Evolutionary conservation across 2,329 filamentous ascomycete genomes (phyloP).

Genomic region (Fusarium lyarnte): DNA sequence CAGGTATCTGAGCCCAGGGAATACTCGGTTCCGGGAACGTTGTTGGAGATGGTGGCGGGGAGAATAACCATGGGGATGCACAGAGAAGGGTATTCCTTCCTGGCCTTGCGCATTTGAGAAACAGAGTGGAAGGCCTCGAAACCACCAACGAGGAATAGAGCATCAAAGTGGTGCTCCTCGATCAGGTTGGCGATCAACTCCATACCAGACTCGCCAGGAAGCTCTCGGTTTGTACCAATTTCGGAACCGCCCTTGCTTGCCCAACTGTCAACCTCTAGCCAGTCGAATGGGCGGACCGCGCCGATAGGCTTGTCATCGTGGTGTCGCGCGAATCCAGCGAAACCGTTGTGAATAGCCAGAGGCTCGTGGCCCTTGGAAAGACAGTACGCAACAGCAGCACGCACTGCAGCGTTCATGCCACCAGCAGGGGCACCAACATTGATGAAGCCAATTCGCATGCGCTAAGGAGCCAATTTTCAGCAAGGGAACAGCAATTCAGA

Average conservation of each 20-base stretch:
- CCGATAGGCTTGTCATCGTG: constrained; percentile 84
- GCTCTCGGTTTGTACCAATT: constrained; percentile 95
- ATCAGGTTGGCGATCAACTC: constrained; percentile 84
- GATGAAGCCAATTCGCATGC: constrained; percentile 94
- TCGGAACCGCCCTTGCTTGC: constrained; percentile 96
- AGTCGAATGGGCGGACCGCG: constrained; percentile 85
- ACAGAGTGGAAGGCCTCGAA: constrained; percentile 97
- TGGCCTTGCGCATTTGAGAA: constrained; percentile 84
- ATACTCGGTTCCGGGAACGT: constrained; percentile 97
- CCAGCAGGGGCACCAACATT: constrained; percentile 96
- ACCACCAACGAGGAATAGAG: constrained; percentile 89
- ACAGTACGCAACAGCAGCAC: constrained; percentile 93
- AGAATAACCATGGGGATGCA: constrained; percentile 92
- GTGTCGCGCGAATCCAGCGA: constrained; percentile 91
- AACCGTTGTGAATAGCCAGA: constrained; percentile 94
- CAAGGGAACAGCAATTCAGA: not conserved
- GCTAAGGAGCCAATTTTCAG: constrained; percentile 59
- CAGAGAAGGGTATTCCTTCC: constrained; percentile 81
- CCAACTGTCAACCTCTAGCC: constrained; percentile 96
- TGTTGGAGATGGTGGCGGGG: constrained; percentile 98
- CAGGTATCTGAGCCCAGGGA: constrained; percentile 97
- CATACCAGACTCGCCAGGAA: constrained; percentile 87
- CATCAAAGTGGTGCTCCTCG: constrained; percentile 87
- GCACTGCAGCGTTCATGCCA: constrained; percentile 97
- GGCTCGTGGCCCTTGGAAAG: constrained; percentile 91